Percentiles rank a stretch among this genome's conserved stretches.
phyloP scores from a whole-genome alignment of 257 asterid genomes.

The Solanum pimpinellifolium region DNA sequence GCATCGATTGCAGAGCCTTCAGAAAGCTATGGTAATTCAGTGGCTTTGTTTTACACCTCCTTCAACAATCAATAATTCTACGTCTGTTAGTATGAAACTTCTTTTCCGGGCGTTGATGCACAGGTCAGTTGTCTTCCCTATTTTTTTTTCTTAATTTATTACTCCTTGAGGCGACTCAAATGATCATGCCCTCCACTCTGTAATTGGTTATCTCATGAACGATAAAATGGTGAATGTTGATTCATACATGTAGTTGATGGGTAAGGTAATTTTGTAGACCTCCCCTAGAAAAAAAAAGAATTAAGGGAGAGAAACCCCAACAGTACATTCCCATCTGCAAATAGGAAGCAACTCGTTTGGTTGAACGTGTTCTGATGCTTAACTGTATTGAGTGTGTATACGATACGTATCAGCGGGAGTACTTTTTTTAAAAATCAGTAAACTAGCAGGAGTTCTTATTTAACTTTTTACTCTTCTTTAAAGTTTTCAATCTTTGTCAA shows the following conservation, averaged over 20 bases:
- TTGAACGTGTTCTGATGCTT: neutral
- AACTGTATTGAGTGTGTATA: neutral
- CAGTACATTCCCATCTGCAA: neutral
- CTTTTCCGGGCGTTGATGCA: slow-evolving; percentile 76
- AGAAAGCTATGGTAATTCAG: slow-evolving; percentile 90
- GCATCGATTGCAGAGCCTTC: slow-evolving; percentile 79
- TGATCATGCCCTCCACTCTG: neutral
- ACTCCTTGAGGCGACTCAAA: neutral
- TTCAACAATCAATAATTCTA: slow-evolving; percentile 67
- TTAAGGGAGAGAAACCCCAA: neutral
- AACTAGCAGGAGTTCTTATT: neutral
- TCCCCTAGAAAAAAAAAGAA: neutral
- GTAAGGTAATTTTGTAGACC: neutral
- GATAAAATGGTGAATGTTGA: neutral
- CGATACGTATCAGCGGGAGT: neutral
- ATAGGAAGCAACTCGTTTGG: neutral
- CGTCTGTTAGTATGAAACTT: slow-evolving; percentile 57
- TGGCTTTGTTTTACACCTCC: slow-evolving; percentile 99
- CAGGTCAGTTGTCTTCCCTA: slow-evolving; percentile 31
- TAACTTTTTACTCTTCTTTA: neutral
- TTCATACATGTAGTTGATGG: neutral
- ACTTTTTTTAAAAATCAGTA: neutral
- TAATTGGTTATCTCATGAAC: neutral
- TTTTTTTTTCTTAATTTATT: neutral
- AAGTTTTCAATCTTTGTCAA: neutral